Conservation (phyloP, 306 rosid species). For the Alnus rubra region DNA sequence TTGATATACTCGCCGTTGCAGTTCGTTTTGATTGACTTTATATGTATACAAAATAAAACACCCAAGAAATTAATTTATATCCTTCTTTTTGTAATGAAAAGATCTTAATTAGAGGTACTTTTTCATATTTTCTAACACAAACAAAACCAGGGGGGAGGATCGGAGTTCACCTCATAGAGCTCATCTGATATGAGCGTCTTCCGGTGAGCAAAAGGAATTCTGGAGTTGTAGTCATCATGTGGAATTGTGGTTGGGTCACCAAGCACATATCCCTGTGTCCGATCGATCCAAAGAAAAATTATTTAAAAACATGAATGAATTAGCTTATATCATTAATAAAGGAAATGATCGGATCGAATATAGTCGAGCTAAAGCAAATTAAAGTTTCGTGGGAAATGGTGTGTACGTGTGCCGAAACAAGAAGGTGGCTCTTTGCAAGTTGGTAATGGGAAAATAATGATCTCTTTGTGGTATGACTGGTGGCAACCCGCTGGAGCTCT, state of each 20-base stretch:
- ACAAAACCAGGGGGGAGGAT: no score
- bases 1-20: conserved; percentile 27
- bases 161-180: background rate
- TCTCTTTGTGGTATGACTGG: no score
- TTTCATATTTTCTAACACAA: no score
- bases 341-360: no score
- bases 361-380: no score
- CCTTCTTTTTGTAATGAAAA: background rate
- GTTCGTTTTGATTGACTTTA: conserved; percentile 24
- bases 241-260: conserved; percentile 11
- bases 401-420: no score
- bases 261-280: conserved; percentile 25
- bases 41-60: background rate
- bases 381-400: no score
- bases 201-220: conserved; percentile 14
- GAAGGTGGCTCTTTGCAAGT: no score
- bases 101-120: no score
- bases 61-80: background rate
- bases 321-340: no score
- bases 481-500: no score
- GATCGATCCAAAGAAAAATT: background rate
- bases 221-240: background rate
- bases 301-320: background rate
- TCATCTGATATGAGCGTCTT: conserved; percentile 23
- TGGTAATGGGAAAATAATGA: no score